Conservation (phyloP, 768 basidiomycete species). For the Auriscalpium orientale region DNA sequence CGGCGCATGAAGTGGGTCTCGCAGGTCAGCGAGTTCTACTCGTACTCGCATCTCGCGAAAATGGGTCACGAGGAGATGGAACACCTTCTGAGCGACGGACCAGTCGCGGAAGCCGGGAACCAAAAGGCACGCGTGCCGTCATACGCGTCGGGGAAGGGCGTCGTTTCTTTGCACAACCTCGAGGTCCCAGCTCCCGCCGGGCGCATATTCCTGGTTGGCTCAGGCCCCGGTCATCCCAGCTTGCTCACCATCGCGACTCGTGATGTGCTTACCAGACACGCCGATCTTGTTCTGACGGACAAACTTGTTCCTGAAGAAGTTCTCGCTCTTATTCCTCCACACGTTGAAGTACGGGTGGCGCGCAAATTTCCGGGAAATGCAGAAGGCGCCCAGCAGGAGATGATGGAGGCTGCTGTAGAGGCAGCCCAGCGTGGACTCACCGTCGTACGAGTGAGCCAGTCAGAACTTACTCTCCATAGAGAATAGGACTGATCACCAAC, state of each 20-base stretch:
- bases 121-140: slow-evolving; percentile 16
- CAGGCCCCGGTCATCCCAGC: slow-evolving; percentile 92
- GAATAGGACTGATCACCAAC: no score
- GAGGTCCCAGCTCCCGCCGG: slow-evolving; percentile 34
- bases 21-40: slow-evolving; percentile 96
- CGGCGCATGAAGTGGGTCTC: slow-evolving; percentile 89
- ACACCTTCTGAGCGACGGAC: slow-evolving; percentile 42
- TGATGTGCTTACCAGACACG: slow-evolving; percentile 65
- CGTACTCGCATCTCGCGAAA: slow-evolving; percentile 63
- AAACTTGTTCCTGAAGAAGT: slow-evolving; percentile 92
- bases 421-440: slow-evolving; percentile 73
- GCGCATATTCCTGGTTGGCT: slow-evolving; percentile 85
- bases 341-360: slow-evolving; percentile 76
- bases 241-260: slow-evolving; percentile 87
- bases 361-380: slow-evolving; percentile 97
- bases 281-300: slow-evolving; percentile 88
- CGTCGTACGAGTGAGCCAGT: slow-evolving; percentile 69
- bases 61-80: slow-evolving; percentile 66
- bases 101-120: slow-evolving; percentile 1
- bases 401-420: slow-evolving; percentile 88
- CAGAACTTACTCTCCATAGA: no score
- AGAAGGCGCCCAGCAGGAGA: slow-evolving; percentile 87
- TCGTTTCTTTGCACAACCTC: slow-evolving; percentile 19
- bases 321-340: slow-evolving; percentile 71
- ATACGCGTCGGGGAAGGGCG: slow-evolving; percentile 22